phyloP scores from a whole-genome alignment of 495 filamentous ascomycete genomes.

The Peziza echinospora region DNA sequence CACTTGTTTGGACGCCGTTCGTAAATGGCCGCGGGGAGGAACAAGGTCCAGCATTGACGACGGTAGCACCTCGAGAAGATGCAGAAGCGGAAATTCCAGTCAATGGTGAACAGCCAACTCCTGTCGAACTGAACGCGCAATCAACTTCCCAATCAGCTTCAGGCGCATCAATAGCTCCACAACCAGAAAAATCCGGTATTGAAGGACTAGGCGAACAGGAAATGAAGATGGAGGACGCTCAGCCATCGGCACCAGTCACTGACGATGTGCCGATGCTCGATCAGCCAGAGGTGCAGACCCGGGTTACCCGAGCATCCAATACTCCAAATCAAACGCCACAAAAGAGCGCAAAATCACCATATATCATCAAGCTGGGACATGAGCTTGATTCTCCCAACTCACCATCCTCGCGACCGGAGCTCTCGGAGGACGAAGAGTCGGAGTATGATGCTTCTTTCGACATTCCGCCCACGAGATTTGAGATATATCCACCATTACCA shows the following conservation, averaged over 20 bases:
- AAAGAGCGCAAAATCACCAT: slow-evolving; percentile 9
- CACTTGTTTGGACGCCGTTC: slow-evolving; percentile 89
- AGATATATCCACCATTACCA: slow-evolving; percentile 64
- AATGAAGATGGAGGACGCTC: background rate
- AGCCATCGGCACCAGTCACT: background rate
- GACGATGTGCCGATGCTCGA: background rate
- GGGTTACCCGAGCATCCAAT: no score
- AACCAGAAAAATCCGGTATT: slow-evolving; percentile 19
- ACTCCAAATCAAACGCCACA: slow-evolving; percentile 4
- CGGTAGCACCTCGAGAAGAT: slow-evolving; percentile 68
- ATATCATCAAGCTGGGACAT: slow-evolving; percentile 11
- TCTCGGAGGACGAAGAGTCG: background rate
- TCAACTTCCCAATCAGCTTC: slow-evolving; percentile 10
- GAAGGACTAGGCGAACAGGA: background rate
- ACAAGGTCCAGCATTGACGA: slow-evolving; percentile 48
- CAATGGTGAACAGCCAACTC: slow-evolving; percentile 12
- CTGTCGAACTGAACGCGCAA: slow-evolving; percentile 10
- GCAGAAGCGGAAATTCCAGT: slow-evolving; percentile 25
- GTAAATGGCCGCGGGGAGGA: slow-evolving; percentile 79
- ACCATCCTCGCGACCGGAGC: background rate
- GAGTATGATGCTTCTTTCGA: slow-evolving; percentile 8
- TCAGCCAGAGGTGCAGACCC: background rate
- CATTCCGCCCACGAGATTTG: slow-evolving; percentile 62
- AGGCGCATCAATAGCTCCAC: slow-evolving; percentile 7
- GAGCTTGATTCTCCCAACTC: slow-evolving; percentile 3